These are phyloP conservation scores for Endoconidiophora laricicola DNA, from an alignment of 2,329 filamentous ascomycete species.

Conservation along the genomic window DNA sequence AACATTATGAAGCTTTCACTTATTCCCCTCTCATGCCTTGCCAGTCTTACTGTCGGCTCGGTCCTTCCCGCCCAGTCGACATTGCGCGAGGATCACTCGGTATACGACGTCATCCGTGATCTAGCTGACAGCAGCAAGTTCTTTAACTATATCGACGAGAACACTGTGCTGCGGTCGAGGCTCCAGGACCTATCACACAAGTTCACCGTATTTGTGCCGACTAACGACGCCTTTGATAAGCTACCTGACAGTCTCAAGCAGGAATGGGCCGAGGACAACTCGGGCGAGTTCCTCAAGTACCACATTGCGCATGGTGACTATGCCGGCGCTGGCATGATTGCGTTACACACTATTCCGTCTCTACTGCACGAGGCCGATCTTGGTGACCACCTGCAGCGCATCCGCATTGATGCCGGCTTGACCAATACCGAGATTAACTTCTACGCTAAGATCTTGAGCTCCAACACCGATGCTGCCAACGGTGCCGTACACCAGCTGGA, in stretches of 20 bases:
- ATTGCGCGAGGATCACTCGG: slow-evolving; percentile 2
- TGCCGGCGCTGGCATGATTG: slow-evolving; percentile 47
- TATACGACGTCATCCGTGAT: slow-evolving; percentile 16
- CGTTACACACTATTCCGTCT: slow-evolving; percentile 59
- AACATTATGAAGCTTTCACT: no score
- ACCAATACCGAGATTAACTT: slow-evolving; percentile 59
- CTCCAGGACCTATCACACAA: slow-evolving; percentile 59
- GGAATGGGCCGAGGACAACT: slow-evolving; percentile 35
- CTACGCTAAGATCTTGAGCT: slow-evolving; percentile 50
- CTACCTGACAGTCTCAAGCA: slow-evolving; percentile 27
- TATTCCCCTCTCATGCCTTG: no score
- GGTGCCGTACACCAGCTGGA: slow-evolving; percentile 68
- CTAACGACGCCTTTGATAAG: slow-evolving; percentile 56
- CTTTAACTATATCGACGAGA: slow-evolving; percentile 30
- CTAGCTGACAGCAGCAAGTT: slow-evolving; percentile 10
- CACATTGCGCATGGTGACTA: slow-evolving; percentile 56
- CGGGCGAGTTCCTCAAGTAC: slow-evolving; percentile 37
- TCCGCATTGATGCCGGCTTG: slow-evolving; percentile 48
- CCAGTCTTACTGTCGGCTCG: no score
- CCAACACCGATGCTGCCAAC: slow-evolving; percentile 53
- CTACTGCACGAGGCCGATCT: slow-evolving; percentile 41
- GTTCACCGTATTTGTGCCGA: slow-evolving; percentile 68
- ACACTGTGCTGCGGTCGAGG: slow-evolving; percentile 51
- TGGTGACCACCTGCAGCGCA: slow-evolving; percentile 51
- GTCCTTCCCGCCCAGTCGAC: no score